phyloP scores from a whole-genome alignment of 257 asterid species.

The Verbascum thapsus region DNA sequence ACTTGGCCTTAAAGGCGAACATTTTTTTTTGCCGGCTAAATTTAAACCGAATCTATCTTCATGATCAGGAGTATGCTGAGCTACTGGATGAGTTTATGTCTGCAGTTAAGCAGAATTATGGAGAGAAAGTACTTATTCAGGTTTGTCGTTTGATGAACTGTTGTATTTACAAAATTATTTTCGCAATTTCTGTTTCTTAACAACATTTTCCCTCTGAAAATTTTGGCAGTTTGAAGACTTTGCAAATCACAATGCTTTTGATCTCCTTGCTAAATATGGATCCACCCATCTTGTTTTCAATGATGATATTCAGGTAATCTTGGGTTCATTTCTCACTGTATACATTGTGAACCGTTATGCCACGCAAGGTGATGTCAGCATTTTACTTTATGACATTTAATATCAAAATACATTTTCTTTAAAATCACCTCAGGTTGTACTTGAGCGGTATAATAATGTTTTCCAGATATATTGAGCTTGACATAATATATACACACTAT shows the following conservation, averaged over 20 bases:
- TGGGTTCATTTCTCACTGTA: slow-evolving; percentile 3
- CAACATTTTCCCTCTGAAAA: slow-evolving; percentile 16
- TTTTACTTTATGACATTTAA: too few relatives aligned
- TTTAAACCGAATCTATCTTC: slow-evolving; percentile 11
- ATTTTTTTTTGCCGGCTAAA: too few relatives aligned
- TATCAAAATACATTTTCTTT: too few relatives aligned
- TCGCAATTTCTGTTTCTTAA: slow-evolving; percentile 4
- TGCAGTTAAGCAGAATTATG: slow-evolving; percentile 80
- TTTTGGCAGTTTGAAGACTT: slow-evolving; percentile 81
- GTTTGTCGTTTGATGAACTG: slow-evolving; percentile 33
- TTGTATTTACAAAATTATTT: not conserved
- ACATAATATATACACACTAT: too few relatives aligned
- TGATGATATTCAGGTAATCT: slow-evolving; percentile 73
- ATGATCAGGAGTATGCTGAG: slow-evolving; percentile 70
- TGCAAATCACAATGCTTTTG: slow-evolving; percentile 86
- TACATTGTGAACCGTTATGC: too few relatives aligned
- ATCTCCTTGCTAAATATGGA: slow-evolving; percentile 72
- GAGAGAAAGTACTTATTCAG: slow-evolving; percentile 87
- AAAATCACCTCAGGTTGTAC: too few relatives aligned
- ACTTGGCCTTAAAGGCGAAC: too few relatives aligned
- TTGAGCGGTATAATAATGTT: too few relatives aligned
- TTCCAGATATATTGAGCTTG: too few relatives aligned
- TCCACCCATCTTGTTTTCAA: slow-evolving; percentile 80
- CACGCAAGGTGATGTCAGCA: too few relatives aligned
- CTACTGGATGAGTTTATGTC: slow-evolving; percentile 78